phyloP scores from a whole-genome alignment of 495 filamentous ascomycete species.

The Platismatia glauca region DNA sequence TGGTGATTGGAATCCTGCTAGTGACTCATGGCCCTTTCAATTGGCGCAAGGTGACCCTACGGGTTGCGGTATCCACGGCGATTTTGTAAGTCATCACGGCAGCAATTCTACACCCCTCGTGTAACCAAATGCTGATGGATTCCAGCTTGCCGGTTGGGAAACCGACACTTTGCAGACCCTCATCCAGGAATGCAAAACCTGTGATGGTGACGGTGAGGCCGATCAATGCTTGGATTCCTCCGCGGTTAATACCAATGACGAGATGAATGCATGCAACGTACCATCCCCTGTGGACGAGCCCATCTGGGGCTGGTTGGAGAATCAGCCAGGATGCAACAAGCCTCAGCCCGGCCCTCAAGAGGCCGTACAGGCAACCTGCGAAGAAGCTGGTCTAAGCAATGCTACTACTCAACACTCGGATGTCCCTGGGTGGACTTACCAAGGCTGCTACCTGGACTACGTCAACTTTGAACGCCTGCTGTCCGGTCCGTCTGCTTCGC shows the following conservation, averaged over 20 bases:
- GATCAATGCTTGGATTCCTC: not conserved
- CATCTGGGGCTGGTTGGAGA: constrained; percentile 2
- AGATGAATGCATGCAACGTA: constrained; percentile 1
- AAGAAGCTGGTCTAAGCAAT: not conserved
- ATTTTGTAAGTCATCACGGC: constrained; percentile 52
- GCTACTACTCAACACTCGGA: not conserved
- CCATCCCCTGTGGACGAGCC: not conserved
- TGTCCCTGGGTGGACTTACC: constrained; percentile 12
- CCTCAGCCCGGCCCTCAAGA: not conserved
- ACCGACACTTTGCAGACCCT: not conserved
- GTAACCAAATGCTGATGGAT: not conserved
- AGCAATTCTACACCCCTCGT: not conserved
- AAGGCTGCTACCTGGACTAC: constrained; percentile 14
- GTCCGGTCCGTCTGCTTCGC: constrained; percentile 1
- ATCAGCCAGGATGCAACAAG: constrained; percentile 2
- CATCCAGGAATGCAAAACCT: not conserved
- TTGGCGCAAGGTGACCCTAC: constrained; percentile 36
- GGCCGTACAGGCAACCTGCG: not conserved
- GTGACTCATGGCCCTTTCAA: constrained; percentile 14
- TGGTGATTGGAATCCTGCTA: constrained; percentile 24
- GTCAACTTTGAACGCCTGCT: constrained; percentile 12
- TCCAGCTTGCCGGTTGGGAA: constrained; percentile 1
- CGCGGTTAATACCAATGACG: not conserved
- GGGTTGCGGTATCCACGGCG: constrained; percentile 50
- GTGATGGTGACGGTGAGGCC: constrained; percentile 1